Percentiles rank a stretch among this genome's conserved stretches.
Evolutionary conservation across 352 stramenopile species (phyloP).

Genomic region (Sclerospora graminicola): DNA sequence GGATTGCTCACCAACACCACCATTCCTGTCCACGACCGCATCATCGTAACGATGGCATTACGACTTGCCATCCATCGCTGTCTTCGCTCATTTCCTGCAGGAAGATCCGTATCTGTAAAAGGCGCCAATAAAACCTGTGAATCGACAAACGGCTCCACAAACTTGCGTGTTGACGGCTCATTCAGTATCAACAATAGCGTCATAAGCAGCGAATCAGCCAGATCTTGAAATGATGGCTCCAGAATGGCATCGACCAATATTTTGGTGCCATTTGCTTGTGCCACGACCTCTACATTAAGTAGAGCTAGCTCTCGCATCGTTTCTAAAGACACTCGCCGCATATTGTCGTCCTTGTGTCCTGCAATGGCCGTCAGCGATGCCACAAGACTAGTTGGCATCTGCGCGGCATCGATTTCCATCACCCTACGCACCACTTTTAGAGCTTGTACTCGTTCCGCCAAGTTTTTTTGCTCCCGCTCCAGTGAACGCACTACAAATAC

Average conservation of each 20-base stretch:
- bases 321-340: constrained; percentile 80
- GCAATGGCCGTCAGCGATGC: constrained; percentile 74
- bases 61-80: constrained; percentile 86
- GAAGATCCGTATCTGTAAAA: constrained; percentile 83
- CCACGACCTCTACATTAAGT: constrained; percentile 72
- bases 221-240: constrained; percentile 79
- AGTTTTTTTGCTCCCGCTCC: constrained; percentile 80
- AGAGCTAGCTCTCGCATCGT: constrained; percentile 76
- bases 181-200: constrained; percentile 82
- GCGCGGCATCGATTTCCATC: constrained; percentile 76
- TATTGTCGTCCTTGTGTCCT: constrained; percentile 84
- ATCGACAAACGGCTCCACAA: constrained; percentile 83
- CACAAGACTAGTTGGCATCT: constrained; percentile 80
- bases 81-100: constrained; percentile 70
- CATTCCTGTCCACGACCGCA: constrained; percentile 86
- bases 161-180: constrained; percentile 74
- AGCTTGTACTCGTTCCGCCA: constrained; percentile 78
- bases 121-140: constrained; percentile 77
- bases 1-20: constrained; percentile 82
- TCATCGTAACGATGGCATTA: constrained; percentile 85
- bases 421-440: constrained; percentile 79
- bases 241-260: constrained; percentile 81
- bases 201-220: constrained; percentile 76
- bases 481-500: constrained; percentile 79
- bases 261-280: constrained; percentile 74